Percentiles rank a stretch among this genome's conserved stretches.
These are phyloP conservation scores for Yamadazyma philogaea DNA, from an alignment of 805 yeast genomes.

Conservation along the genomic window DNA sequence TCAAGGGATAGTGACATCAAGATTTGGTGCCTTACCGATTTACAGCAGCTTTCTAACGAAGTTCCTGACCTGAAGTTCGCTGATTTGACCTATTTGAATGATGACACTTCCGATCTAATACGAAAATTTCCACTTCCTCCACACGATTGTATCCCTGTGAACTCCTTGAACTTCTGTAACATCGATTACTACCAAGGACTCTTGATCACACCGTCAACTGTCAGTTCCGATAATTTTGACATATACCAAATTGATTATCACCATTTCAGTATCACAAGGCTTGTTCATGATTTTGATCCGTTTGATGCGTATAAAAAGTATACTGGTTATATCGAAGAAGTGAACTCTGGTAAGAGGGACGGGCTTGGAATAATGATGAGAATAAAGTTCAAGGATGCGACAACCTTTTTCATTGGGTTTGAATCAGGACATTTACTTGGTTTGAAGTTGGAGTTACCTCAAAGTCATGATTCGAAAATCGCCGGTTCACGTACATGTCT, in stretches of 20 bases:
- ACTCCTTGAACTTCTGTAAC: conserved; percentile 69
- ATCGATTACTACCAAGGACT: conserved; percentile 41
- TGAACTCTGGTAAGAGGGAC: conserved; percentile 17
- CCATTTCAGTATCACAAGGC: conserved; percentile 20
- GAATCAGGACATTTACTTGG: conserved; percentile 63
- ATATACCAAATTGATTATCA: conserved; percentile 41
- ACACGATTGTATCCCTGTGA: conserved; percentile 56
- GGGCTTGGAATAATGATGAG: conserved; percentile 69
- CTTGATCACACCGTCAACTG: conserved; percentile 60
- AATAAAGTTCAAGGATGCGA: conserved; percentile 34
- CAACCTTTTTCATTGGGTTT: conserved; percentile 50
- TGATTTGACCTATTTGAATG: conserved; percentile 15
- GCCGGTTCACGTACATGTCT: neutral
- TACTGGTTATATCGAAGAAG: conserved; percentile 12
- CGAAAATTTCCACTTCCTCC: conserved; percentile 12
- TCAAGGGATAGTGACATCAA: conserved; percentile 59
- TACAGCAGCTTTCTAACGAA: conserved; percentile 1
- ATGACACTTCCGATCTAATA: conserved; percentile 23
- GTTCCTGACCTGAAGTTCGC: conserved; percentile 13
- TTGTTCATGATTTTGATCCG: conserved; percentile 31
- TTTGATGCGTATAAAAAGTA: conserved; percentile 15
- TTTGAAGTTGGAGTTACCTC: conserved; percentile 18
- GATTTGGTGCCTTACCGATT: conserved; percentile 39
- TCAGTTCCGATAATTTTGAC: conserved; percentile 63
- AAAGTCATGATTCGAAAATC: neutral